Base-by-base conservation (phyloP, 495 filamentous ascomycete species). In the Margaritispora aquatica region DNA sequence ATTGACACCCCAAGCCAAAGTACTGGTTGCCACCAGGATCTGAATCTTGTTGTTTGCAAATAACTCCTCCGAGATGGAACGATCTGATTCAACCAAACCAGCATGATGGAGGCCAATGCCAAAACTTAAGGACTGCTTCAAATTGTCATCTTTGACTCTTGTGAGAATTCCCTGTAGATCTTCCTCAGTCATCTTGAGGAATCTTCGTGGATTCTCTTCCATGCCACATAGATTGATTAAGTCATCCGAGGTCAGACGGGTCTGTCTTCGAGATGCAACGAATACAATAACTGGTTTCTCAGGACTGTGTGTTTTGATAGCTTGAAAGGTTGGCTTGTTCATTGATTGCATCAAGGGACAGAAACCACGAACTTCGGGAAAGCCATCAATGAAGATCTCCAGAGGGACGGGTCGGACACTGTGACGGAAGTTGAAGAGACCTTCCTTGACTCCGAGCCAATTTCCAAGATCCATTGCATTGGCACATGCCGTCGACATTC, bases 21-120 rank as follows among this genome's bases (percentile, higher is more conserved):
- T 99, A 70, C 88, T 93, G 1, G 94, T 99, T n/a, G 94, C 94
- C 0, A 97, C 85, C 7, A 99, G 79, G 58, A 99, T 88, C 67
- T 99, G 94, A 51, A 97, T 97, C 78, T 96, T 96, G 77, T 97
- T 97, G 72, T 96, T 93, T 17, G 92, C 82, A 68, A 97, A 97
- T 3, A 99, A 80, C 70, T 97, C 92, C 69, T 99, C 94, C 0
- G 93, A 79, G 0, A 99, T 75, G 68, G 90, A 88, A 44, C 94
- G 81, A 69, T 99, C 94, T 15, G 88, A 89, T 75, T 99, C 94
- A 2, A 97, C 90, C 44, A 99, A 77, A 77, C 94, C 94, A 51
- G 94, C 94, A 75, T 99, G 94, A 75, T 99, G 94, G 55, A 99
- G 76, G 4, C 95, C 94, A 63, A 99, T 97, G 19, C 94, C 94